phyloP scores from a whole-genome alignment of 805 yeast species.

The Wickerhamiella lipophila region DNA sequence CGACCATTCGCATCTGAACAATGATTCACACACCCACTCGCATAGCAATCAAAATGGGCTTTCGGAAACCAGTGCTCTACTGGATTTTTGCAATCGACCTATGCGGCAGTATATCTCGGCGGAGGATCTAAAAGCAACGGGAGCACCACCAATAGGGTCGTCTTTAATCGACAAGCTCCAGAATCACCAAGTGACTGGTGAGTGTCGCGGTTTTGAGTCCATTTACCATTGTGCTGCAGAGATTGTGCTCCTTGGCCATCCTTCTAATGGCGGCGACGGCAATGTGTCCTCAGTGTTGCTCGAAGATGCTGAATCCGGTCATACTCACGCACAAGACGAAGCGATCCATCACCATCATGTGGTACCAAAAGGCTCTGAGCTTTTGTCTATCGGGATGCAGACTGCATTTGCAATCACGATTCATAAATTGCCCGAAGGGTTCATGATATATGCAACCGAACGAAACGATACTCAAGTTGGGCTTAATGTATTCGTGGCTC shows the following conservation, averaged over 20 bases:
- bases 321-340: constrained; percentile 19
- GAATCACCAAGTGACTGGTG: constrained; percentile 7
- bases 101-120: not conserved
- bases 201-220: constrained; percentile 15
- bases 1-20: not conserved
- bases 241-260: not conserved
- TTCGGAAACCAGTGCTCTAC: not conserved
- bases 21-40: not conserved
- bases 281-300: not conserved
- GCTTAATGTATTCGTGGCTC: constrained; percentile 64
- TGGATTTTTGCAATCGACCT: not conserved
- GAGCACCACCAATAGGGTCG: not conserved
- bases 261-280: not conserved
- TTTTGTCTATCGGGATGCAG: constrained; percentile 81
- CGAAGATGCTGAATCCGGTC: constrained; percentile 1
- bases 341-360: constrained; percentile 61
- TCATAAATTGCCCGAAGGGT: constrained; percentile 93
- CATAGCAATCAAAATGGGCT: not conserved
- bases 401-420: constrained; percentile 76
- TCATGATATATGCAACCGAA: constrained; percentile 70
- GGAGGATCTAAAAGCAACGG: not conserved
- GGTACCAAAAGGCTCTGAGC: constrained; percentile 59
- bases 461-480: constrained; percentile 59
- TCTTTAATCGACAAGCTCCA: constrained; percentile 8
- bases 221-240: constrained; percentile 14